Evolutionary conservation across 1,284 basidiomycete species (phyloP).

Genomic region (Cronartium quercuum): DNA sequence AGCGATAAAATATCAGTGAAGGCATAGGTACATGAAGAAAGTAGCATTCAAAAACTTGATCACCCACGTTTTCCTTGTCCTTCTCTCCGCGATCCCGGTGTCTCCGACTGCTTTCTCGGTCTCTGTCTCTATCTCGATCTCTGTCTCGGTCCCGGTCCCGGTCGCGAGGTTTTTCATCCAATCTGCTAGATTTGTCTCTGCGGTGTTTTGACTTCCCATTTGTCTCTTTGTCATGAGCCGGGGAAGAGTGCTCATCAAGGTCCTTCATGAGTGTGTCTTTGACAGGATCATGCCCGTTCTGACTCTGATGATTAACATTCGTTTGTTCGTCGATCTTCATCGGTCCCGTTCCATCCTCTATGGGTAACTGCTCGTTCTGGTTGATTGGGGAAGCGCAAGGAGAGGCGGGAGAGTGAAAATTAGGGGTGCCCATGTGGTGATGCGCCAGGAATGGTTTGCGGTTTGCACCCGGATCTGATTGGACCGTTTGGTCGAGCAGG

Average conservation of each 20-base stretch:
- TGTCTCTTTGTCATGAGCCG: background rate
- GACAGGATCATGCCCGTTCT: background rate
- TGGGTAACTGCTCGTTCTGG: too few species aligned
- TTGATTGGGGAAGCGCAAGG: too few species aligned
- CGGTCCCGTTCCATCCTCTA: too few species aligned
- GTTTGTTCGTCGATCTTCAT: too few species aligned
- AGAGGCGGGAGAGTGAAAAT: too few species aligned
- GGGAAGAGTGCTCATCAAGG: background rate
- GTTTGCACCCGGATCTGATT: too few species aligned
- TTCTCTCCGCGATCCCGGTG: conserved; percentile 11
- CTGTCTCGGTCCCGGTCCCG: conserved; percentile 10
- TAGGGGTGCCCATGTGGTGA: too few species aligned
- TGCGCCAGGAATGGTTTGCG: too few species aligned
- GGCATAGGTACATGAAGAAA: background rate
- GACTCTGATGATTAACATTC: background rate
- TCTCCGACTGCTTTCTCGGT: conserved; percentile 18
- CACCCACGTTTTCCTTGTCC: conserved; percentile 5
- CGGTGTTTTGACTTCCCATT: background rate
- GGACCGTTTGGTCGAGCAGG: too few species aligned
- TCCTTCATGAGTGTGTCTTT: background rate
- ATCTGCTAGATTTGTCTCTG: background rate
- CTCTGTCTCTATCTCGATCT: conserved; percentile 9
- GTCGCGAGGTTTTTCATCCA: background rate
- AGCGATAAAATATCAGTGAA: background rate
- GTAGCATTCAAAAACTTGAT: background rate